These are phyloP conservation scores for Colletotrichum sp. DNA, from an alignment of 2,329 filamentous ascomycete species.

Conservation along the genomic window DNA sequence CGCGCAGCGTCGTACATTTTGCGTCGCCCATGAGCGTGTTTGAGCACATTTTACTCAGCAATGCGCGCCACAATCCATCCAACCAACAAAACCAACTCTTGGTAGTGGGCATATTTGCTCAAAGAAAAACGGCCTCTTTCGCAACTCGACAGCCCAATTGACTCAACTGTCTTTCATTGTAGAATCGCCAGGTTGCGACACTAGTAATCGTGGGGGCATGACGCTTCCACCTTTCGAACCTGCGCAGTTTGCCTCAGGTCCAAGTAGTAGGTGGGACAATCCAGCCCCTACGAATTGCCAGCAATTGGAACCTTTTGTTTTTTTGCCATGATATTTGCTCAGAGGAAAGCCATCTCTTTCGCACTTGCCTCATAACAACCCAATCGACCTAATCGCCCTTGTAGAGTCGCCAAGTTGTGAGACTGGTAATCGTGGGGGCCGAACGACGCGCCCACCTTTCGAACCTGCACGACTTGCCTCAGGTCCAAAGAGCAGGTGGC, in stretches of 20 bases:
- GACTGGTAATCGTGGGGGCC: accelerated
- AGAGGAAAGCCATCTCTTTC: not conserved
- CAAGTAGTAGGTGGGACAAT: not conserved
- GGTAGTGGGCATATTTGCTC: constrained; percentile 1
- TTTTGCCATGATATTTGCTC: too few species aligned
- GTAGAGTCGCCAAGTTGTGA: not conserved
- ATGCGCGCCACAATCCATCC: not conserved
- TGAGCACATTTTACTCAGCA: constrained; percentile 19
- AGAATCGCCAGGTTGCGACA: not conserved
- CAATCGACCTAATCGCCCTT: not conserved
- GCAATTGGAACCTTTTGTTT: too few species aligned
- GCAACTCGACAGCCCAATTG: not conserved
- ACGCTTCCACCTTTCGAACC: not conserved
- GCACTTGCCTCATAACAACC: not conserved
- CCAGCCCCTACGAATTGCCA: too few species aligned
- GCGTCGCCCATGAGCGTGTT: constrained; percentile 6
- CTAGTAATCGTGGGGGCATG: not conserved
- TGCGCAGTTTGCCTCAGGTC: not conserved
- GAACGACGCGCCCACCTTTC: not conserved
- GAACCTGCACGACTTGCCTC: too few species aligned
- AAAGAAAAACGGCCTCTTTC: not conserved
- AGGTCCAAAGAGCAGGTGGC: too few species aligned
- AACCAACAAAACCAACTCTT: not conserved
- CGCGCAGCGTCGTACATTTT: not conserved
- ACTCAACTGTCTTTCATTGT: not conserved